A percentile compares a stretch with the other conserved stretches of the same genome.
These are phyloP conservation scores for Syzygium malaccense DNA, from an alignment of 441 rosid genomes.

Conservation along the genomic window DNA sequence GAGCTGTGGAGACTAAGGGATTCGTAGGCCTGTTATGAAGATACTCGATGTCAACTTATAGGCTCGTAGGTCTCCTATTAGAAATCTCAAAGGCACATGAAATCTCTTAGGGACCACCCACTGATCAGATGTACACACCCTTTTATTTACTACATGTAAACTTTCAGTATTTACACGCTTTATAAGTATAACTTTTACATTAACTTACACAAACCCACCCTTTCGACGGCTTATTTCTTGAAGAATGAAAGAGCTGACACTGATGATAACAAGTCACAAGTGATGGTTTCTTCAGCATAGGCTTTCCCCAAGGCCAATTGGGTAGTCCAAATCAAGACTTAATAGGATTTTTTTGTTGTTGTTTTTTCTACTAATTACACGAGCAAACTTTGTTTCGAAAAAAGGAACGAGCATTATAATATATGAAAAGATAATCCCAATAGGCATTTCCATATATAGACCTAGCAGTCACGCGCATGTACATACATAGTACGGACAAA, in stretches of 20 bases:
- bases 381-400: neutral
- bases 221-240: neutral
- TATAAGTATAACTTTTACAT: neutral
- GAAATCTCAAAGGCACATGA: neutral
- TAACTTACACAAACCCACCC: neutral
- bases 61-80: neutral
- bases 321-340: neutral
- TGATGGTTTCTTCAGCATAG: neutral
- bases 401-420: neutral
- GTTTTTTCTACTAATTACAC: neutral
- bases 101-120: neutral
- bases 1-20: neutral
- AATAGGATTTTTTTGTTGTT: neutral
- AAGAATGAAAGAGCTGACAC: neutral
- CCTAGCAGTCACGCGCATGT: neutral
- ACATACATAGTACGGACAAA: neutral
- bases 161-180: neutral
- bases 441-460: neutral
- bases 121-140: neutral
- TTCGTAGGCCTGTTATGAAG: neutral
- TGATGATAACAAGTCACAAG: neutral
- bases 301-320: neutral
- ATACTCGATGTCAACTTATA: neutral
- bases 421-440: neutral
- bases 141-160: neutral